Conservation (phyloP, 768 basidiomycete species). For the Agrocybe praecox region DNA sequence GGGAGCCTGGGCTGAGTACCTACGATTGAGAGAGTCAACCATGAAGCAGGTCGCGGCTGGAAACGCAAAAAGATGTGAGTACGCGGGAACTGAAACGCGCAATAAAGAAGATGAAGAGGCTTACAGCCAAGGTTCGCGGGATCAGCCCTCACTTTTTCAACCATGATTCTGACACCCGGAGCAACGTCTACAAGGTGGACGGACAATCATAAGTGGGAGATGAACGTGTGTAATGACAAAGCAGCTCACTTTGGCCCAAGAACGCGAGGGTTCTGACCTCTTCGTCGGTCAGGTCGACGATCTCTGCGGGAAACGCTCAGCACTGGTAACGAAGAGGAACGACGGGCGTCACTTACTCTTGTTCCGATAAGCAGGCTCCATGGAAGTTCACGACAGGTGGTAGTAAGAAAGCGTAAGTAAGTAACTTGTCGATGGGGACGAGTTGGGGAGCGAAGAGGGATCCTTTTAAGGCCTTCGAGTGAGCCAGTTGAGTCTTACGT, state of each 20-base stretch:
- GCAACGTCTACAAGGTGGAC: conserved; percentile 28
- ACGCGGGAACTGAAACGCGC: conserved; percentile 19
- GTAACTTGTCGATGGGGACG: too few species aligned
- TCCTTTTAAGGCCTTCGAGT: too few species aligned
- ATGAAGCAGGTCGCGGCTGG: conserved; percentile 29
- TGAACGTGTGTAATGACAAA: conserved; percentile 24
- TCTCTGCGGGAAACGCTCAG: conserved; percentile 26
- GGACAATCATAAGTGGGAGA: conserved; percentile 24
- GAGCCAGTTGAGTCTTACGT: too few species aligned
- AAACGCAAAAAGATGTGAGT: conserved; percentile 21
- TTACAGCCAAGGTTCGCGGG: conserved; percentile 20
- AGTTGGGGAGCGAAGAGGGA: too few species aligned
- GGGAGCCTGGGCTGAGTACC: conserved; percentile 1
- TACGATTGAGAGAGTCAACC: conserved; percentile 21
- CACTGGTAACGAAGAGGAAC: conserved; percentile 21
- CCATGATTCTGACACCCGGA: conserved; percentile 17
- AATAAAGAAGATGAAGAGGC: conserved; percentile 26
- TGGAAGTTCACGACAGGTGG: conserved; percentile 9
- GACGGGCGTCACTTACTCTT: conserved; percentile 29
- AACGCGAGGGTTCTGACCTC: conserved; percentile 21
- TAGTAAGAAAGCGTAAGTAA: conserved; percentile 26
- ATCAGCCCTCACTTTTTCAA: conserved; percentile 23
- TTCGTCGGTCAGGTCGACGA: conserved; percentile 22
- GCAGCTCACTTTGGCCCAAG: conserved; percentile 24
- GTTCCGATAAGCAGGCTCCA: conserved; percentile 20